phyloP scores from a whole-genome alignment of 352 stramenopile genomes.

The Blastocystis sp. region DNA sequence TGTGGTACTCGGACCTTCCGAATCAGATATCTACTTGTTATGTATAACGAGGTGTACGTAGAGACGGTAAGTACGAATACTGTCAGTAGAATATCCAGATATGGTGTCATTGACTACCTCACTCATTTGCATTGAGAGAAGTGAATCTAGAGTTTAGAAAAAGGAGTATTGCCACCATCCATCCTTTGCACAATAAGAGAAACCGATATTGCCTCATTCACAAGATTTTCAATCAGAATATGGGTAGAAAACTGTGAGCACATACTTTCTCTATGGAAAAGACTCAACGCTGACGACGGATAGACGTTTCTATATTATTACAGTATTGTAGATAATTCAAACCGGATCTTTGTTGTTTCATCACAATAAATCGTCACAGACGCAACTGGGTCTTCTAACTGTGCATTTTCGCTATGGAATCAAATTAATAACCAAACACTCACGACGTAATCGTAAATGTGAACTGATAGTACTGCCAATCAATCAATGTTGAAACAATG shows the following conservation, averaged over 20 bases:
- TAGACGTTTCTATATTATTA: neutral
- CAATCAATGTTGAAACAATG: neutral
- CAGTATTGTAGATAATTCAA: neutral
- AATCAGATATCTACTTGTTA: neutral
- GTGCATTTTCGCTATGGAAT: neutral
- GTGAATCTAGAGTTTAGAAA: neutral
- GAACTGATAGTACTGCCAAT: conserved; percentile 46
- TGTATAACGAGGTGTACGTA: neutral
- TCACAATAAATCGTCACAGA: neutral
- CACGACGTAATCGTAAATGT: neutral
- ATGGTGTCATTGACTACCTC: neutral
- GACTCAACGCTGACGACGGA: neutral
- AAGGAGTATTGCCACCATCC: neutral
- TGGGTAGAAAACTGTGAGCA: neutral
- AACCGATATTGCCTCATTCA: neutral
- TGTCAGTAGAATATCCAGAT: neutral
- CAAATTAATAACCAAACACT: neutral
- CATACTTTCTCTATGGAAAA: neutral
- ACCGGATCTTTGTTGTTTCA: neutral
- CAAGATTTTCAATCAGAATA: neutral
- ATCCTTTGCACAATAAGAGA: conserved; percentile 3
- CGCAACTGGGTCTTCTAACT: neutral
- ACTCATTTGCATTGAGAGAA: neutral
- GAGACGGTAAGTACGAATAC: conserved; percentile 1
- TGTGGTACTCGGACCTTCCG: neutral